Base-by-base conservation (phyloP, 345 rosid species). In the Salix arbutifolia region DNA sequence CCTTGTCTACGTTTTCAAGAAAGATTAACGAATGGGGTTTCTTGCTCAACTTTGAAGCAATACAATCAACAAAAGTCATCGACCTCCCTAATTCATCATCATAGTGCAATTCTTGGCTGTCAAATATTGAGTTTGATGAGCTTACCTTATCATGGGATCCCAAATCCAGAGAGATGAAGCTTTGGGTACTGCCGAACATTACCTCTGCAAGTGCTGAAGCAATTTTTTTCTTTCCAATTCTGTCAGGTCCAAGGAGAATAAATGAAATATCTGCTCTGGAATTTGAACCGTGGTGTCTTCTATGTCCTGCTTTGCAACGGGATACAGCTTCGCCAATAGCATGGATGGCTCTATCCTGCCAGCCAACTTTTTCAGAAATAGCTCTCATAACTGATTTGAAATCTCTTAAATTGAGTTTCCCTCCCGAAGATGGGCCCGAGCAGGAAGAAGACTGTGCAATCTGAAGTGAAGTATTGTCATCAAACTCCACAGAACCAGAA, bases 191-290 rank as follows among this genome's bases (percentile, higher is more conserved):
- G 31, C 91, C 88, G 42, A 69, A 89, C 14, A 93, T 75, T 58
- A 83, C 75, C 84, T 90, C 90, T 37, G 94, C 88, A 60, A 93
- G 86, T 37, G 87, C 78, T 38, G 79, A 78, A 19, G 94, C 97
- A 66, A 89, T 82, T 80, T 83, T 89, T 84, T 77, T 87, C 85
- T 91, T 93, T 44, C 94, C 96, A 21, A 80, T 82, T 76, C 70
- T 81, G 73, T 93, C 96, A 38, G 93, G 91, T 73, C 97, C 96
- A 73, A 90, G 86, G 84, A 93, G 88, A 81, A 86, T 82, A 13
- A 93, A 78, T 92, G 93, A 93, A 70, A 87, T 75, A 77, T 83
- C 87, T 72, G 85, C 77, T 78, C 79, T 74, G 53, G 69, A 21
- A 65, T 71, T 82, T 40, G 85, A 64, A 50, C 82, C 80, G 12